Base-by-base conservation (phyloP, 305 asterid species). In the Fraxinus ornus region DNA sequence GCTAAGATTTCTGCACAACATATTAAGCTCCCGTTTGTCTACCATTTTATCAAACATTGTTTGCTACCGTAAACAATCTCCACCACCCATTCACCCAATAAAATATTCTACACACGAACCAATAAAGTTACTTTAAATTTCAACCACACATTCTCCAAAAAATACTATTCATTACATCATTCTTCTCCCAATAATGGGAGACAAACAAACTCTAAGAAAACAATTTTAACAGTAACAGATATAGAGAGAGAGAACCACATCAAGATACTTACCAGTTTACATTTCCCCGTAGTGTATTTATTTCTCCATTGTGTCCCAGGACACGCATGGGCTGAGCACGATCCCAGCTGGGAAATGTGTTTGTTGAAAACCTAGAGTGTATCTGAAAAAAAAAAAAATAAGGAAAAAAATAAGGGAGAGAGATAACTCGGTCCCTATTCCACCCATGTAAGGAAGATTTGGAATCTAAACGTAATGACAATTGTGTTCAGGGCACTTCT, bases 271-370 rank as follows among this genome's bases (percentile, higher is more conserved):
- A 97, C 99, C 99, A 97, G 79, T 97, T 97, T 76, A 97, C 97
- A 79, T 97, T 97, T 78, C 99, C 99, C 84, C 98, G 89, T 13
- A 97, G 99, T 36, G 99, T 97, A 83, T 97, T 97, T 49, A 97
- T 97, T 85, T 97, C 99, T 78, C 99, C 99, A 88, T 97, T 97
- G 89, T 97, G 99, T 78, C 99, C 99, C 80, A 97, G 91, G 81
- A 97, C 89, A 79, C 98, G 99, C 99, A 97, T 97, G n/a, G 99
- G 99, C 87, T 97, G 99, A 88, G 99, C 99, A 78, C 99, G 95
- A 89, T 97, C 99, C 99, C 99, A 97, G 84, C 99, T 97, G 66
- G 99, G 98, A 87, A 97, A 95, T 75, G 99, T 97, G 89, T 97
- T 97, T 19, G 99, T 97, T 8, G 99, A 97, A 89, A 97, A 97